phyloP scores from a whole-genome alignment of 306 rosid species.

The Vigna trinervia region DNA sequence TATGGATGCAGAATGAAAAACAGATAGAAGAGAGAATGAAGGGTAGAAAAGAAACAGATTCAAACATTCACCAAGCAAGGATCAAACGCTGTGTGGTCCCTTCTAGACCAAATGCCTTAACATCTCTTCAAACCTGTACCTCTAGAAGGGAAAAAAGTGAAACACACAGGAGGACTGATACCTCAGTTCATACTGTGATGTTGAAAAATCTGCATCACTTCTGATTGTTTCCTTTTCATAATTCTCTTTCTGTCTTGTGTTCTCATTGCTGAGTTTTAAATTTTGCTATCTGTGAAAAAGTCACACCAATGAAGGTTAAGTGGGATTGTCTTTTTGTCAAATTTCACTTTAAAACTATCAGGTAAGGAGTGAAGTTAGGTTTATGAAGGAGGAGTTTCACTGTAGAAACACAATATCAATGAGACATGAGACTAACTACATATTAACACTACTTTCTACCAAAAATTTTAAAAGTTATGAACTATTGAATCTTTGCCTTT shows the following conservation, averaged over 20 bases:
- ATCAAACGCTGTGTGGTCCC: constrained; percentile 14
- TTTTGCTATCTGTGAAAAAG: not conserved
- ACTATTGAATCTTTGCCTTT: too few relatives aligned
- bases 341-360: too few relatives aligned
- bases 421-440: too few relatives aligned
- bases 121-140: not conserved
- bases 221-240: not conserved
- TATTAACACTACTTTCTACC: too few relatives aligned
- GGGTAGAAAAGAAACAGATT: not conserved
- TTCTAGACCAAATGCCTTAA: not conserved
- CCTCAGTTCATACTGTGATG: not conserved
- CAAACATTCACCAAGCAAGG: not conserved
- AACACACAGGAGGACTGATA: not conserved
- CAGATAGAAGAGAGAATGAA: not conserved
- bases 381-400: too few relatives aligned
- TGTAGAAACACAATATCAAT: too few relatives aligned
- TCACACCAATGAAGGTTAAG: not conserved
- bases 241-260: not conserved
- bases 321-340: too few relatives aligned
- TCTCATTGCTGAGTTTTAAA: not conserved
- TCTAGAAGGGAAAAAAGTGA: not conserved
- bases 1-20: not conserved
- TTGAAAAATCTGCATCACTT: not conserved
- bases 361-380: too few relatives aligned
- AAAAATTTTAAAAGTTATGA: too few relatives aligned